A percentile compares a stretch with the other conserved stretches of the same genome.
phyloP scores from a whole-genome alignment of 192 early-diverging fungal species.

The Backusella liffmaniae region DNA sequence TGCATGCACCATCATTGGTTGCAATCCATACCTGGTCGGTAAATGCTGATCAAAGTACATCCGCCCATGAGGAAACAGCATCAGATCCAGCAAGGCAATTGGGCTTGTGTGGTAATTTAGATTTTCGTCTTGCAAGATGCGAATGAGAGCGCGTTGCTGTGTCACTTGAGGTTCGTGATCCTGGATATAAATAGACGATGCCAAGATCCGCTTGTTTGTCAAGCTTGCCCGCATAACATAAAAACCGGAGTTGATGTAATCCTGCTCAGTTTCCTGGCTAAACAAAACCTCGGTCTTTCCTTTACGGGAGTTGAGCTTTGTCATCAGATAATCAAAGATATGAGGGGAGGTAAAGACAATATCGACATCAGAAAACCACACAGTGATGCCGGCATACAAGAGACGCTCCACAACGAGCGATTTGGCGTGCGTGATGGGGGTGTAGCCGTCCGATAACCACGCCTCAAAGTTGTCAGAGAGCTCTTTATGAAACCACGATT shows the following conservation, averaged over 20 bases:
- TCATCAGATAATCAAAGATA: conserved; percentile 28
- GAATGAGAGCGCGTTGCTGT: conserved; percentile 38
- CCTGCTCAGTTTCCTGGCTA: conserved; percentile 33
- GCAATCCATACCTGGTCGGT: conserved; percentile 17
- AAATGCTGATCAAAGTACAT: conserved; percentile 35
- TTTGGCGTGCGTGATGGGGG: conserved; percentile 40
- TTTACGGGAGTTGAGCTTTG: conserved; percentile 22
- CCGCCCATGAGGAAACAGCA: conserved; percentile 36
- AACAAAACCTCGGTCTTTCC: conserved; percentile 23
- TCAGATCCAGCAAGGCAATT: conserved; percentile 29
- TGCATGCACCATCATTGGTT: conserved; percentile 40
- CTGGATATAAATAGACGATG: conserved; percentile 33
- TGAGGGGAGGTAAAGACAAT: conserved; percentile 30
- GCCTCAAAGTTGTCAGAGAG: conserved; percentile 16
- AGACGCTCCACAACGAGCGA: conserved; percentile 39
- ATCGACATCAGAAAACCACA: conserved; percentile 42
- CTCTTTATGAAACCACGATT: conserved; percentile 38
- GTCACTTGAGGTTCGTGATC: conserved; percentile 28
- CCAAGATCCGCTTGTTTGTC: conserved; percentile 31
- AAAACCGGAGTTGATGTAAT: conserved; percentile 36
- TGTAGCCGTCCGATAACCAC: conserved; percentile 27
- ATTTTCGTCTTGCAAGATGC: conserved; percentile 27
- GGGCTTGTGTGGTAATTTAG: conserved; percentile 18
- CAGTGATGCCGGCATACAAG: conserved; percentile 30
- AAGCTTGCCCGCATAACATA: conserved; percentile 37